phyloP scores from a whole-genome alignment of 305 asterid species.

The Fraxinus floribunda region DNA sequence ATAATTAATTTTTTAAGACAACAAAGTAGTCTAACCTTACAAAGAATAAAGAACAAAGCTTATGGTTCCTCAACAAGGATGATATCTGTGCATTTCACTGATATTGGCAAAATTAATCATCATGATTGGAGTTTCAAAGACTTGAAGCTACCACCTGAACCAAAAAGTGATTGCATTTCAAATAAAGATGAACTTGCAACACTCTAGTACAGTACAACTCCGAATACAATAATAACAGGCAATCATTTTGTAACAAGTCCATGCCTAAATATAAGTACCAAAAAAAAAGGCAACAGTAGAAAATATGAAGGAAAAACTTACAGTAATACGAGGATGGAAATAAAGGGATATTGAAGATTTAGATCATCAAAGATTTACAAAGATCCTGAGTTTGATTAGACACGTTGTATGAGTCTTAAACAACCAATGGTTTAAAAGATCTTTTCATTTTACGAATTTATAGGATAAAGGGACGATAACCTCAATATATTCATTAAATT shows the following conservation, averaged over 20 bases:
- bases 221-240: background rate
- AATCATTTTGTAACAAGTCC: background rate
- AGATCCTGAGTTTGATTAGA: background rate
- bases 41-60: background rate
- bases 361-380: background rate
- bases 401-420: background rate
- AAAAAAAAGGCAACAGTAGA: background rate
- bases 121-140: background rate
- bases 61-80: background rate
- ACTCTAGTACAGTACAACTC: background rate
- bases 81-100: background rate
- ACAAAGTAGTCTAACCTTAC: background rate
- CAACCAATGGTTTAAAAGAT: background rate
- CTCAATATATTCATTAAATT: background rate
- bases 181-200: background rate
- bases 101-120: background rate
- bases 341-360: background rate
- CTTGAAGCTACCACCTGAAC: background rate
- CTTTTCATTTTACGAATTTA: background rate
- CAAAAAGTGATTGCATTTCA: background rate
- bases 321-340: background rate
- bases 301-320: background rate
- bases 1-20: background rate
- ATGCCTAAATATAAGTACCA: background rate
- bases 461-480: background rate